Percentiles rank a stretch among this genome's conserved stretches.
These are phyloP conservation scores for Verticillium nubilum DNA, from an alignment of 2,329 filamentous ascomycete species.

Conservation along the genomic window DNA sequence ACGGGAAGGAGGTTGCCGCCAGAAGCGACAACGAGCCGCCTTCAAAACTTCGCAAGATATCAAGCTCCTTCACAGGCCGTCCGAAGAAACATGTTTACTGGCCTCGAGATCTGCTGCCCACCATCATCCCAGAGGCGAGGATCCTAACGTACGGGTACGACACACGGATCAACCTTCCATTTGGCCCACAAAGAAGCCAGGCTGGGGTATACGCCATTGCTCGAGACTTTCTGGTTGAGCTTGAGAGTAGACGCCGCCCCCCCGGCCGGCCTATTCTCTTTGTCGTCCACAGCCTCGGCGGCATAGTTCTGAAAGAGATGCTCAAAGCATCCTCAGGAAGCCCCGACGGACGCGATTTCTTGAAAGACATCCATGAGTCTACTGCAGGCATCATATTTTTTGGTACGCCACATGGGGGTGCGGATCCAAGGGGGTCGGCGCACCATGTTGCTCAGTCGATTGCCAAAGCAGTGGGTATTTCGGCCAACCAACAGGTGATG, in stretches of 20 bases:
- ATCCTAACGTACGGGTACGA: constrained; percentile 24
- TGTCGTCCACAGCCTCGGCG: constrained; percentile 27
- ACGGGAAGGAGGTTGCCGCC: not conserved
- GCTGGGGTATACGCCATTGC: constrained; percentile 25
- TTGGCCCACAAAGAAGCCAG: constrained; percentile 16
- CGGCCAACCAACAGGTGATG: constrained; percentile 26
- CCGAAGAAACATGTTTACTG: constrained; percentile 11
- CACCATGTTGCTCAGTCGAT: constrained; percentile 13
- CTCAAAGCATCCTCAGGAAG: constrained; percentile 8
- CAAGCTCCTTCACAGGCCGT: not conserved
- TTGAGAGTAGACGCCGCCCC: constrained; percentile 23
- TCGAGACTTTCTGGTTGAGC: constrained; percentile 23
- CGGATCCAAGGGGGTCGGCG: constrained; percentile 16
- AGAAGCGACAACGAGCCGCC: not conserved
- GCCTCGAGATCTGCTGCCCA: constrained; percentile 17
- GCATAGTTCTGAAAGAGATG: constrained; percentile 24
- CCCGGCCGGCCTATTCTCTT: constrained; percentile 20
- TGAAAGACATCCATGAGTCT: constrained; percentile 13
- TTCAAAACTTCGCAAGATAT: constrained; percentile 1
- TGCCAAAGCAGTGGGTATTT: constrained; percentile 12
- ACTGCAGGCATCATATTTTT: constrained; percentile 25
- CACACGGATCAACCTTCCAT: constrained; percentile 18
- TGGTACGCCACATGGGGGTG: constrained; percentile 25
- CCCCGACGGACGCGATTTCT: not conserved
- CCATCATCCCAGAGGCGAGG: constrained; percentile 15